A percentile compares a stretch with the other conserved stretches of the same genome.
phyloP scores from a whole-genome alignment of 345 rosid species.

The Eucalyptus polybractea region DNA sequence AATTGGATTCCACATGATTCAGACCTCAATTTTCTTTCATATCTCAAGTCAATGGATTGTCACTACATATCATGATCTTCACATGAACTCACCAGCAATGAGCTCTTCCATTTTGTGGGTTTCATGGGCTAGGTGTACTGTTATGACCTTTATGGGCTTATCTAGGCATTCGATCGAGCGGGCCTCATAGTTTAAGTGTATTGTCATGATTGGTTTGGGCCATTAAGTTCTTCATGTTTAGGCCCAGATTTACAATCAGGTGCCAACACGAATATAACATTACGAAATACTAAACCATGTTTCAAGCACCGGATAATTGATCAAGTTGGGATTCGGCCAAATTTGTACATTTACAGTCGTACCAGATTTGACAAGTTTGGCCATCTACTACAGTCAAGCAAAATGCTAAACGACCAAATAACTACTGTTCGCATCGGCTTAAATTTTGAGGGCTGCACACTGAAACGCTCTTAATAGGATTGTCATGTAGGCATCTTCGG shows the following conservation, averaged over 20 bases:
- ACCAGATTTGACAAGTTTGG: background rate
- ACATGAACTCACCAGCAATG: background rate
- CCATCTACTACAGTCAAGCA: background rate
- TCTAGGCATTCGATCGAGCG: background rate
- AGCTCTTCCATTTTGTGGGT: background rate
- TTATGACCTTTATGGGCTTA: background rate
- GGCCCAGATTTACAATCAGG: background rate
- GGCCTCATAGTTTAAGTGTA: background rate
- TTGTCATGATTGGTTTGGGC: background rate
- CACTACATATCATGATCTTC: too few species aligned
- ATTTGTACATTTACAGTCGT: background rate
- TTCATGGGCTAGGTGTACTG: background rate
- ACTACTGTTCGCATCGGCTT: background rate
- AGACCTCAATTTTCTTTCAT: background rate
- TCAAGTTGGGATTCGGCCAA: background rate
- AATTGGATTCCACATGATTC: background rate
- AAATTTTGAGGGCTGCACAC: background rate
- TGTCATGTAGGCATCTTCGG: background rate
- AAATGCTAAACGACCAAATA: background rate
- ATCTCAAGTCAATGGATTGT: background rate
- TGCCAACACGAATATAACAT: background rate
- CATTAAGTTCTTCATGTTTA: background rate
- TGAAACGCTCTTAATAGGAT: background rate
- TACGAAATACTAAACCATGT: background rate
- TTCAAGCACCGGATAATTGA: background rate